Base-by-base conservation (phyloP, 1,284 basidiomycete genomes). In the Ustilago esculenta region DNA sequence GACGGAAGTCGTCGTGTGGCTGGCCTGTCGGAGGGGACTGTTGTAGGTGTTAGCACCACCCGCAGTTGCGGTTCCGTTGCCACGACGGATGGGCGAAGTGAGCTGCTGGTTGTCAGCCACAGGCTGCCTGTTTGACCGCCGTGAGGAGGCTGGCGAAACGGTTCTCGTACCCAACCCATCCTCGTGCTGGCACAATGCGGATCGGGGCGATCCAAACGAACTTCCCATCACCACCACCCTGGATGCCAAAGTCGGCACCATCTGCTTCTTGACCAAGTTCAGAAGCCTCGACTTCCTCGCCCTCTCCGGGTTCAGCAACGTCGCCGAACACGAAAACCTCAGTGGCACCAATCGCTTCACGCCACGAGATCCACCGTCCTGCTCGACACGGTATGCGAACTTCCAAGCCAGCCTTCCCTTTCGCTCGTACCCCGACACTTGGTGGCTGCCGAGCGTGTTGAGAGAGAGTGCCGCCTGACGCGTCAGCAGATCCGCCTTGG, bases 341-440 rank as follows among this genome's bases (percentile, higher is more conserved):
- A 76, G 24, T 17, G 73, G 67, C 7, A 71, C 51, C 27, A 77
- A 33, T 11, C 52, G 25, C 21, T 55, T 25, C 6, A 15, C 20
- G 0, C 51, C 65, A 3, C 32, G n/a, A 18, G 21, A 9, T 5
- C 8, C 21, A n/a, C 15, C 35, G 24, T 53, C 56, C 24, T 42
- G 35, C 21, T 67, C 65, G 32, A 77, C 60, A 18, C 52, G 46
- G 44, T 76, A 77, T 9, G 58, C 56, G 43, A 76, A 64, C 33
- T 76, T 60, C 76, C 76, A 77, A 3, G 72, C 72, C 3, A 77
- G 47, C 20, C 54, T 39, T 12, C 74, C 76, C 29, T 68, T 75
- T 11, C 70, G 44, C 36, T 77, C 76, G 47, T 65, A 66, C 15
- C 76, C 76, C 2, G 63, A 73, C 4, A 76, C 74, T 39, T 74